Conservation (phyloP, 306 rosid species). For the Trifolium repens region DNA sequence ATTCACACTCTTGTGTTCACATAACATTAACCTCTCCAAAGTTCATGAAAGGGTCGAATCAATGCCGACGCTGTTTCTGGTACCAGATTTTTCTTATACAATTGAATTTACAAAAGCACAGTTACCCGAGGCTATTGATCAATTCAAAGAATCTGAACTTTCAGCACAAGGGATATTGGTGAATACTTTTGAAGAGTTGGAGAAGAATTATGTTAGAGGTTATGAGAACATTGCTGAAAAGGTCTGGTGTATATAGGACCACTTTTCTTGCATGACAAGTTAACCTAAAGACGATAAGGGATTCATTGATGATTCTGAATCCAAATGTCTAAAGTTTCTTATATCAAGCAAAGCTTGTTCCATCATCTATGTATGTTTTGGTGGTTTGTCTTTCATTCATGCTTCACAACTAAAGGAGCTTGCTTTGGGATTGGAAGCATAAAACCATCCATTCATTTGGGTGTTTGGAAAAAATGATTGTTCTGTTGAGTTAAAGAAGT, state of each 20-base stretch:
- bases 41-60: constrained; percentile 54
- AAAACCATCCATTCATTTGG: constrained; percentile 71
- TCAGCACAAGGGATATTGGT: constrained; percentile 58
- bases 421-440: constrained; percentile 69
- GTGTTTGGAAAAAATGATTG: constrained; percentile 53
- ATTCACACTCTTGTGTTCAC: constrained; percentile 62
- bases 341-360: constrained; percentile 54
- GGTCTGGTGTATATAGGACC: constrained; percentile 76
- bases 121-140: constrained; percentile 56
- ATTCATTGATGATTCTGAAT: constrained; percentile 34
- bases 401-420: constrained; percentile 56
- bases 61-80: constrained; percentile 52
- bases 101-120: constrained; percentile 67
- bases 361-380: constrained; percentile 67
- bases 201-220: constrained; percentile 40
- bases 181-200: constrained; percentile 67
- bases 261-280: constrained; percentile 56
- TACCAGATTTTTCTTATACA: constrained; percentile 55
- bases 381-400: constrained; percentile 55
- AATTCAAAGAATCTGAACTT: constrained; percentile 54
- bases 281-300: constrained; percentile 47
- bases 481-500: constrained; percentile 53
- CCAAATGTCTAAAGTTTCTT: constrained; percentile 55
- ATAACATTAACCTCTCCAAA: constrained; percentile 44
- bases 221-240: constrained; percentile 46